Percentiles rank a stretch among this genome's conserved stretches.
These are phyloP conservation scores for Gossypium herbaceum DNA, from an alignment of 345 rosid species.

Conservation along the genomic window DNA sequence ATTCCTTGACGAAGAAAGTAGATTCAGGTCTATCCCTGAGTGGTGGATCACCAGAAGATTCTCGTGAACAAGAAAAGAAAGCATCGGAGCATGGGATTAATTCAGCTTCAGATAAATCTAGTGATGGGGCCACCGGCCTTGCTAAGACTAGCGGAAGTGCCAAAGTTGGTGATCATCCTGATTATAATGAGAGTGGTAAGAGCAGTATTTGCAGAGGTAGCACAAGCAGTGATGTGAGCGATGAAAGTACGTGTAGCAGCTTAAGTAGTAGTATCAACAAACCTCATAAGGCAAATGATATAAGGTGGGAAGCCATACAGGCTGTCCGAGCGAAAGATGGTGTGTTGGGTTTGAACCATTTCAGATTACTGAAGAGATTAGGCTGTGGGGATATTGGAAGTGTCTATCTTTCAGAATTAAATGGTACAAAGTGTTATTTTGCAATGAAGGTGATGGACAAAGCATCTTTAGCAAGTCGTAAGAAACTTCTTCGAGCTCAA, in stretches of 20 bases:
- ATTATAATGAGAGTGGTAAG: slow-evolving; percentile 48
- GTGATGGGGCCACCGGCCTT: slow-evolving; percentile 34
- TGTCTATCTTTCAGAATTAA: slow-evolving; percentile 72
- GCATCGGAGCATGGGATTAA: slow-evolving; percentile 21
- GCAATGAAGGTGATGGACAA: slow-evolving; percentile 84
- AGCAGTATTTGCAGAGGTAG: slow-evolving; percentile 53
- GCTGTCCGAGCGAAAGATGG: slow-evolving; percentile 70
- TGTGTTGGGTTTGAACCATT: slow-evolving; percentile 62
- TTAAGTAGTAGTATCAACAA: slow-evolving; percentile 53
- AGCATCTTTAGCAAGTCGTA: slow-evolving; percentile 65
- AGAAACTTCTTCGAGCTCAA: slow-evolving; percentile 77
- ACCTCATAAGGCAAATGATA: slow-evolving; percentile 79
- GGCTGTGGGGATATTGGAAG: slow-evolving; percentile 84
- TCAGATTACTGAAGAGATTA: slow-evolving; percentile 67
- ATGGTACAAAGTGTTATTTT: slow-evolving; percentile 62
- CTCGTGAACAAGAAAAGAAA: slow-evolving; percentile 29
- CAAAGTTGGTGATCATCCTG: slow-evolving; percentile 39
- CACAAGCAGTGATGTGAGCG: slow-evolving; percentile 75
- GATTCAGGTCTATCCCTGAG: slow-evolving; percentile 45
- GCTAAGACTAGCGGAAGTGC: slow-evolving; percentile 41
- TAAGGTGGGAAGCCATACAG: slow-evolving; percentile 76
- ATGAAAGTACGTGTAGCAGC: slow-evolving; percentile 71
- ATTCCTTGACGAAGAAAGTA: slow-evolving; percentile 45
- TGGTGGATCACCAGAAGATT: slow-evolving; percentile 21
- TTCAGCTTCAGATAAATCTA: slow-evolving; percentile 30